Evolutionary conservation across 345 rosid species (phyloP).

Genomic region (Gossypium herbaceum): DNA sequence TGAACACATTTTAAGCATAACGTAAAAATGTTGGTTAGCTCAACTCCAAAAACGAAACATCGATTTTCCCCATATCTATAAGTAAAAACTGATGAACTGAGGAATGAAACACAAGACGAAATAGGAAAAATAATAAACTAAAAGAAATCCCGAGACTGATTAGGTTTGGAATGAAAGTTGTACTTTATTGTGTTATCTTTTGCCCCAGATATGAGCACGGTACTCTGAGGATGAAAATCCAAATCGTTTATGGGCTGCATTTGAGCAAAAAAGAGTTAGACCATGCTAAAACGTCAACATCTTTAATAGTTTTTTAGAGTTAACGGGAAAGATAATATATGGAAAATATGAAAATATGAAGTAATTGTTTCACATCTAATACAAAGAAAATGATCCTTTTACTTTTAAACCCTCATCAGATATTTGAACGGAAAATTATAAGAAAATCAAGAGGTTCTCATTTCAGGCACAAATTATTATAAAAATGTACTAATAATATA

Average conservation of each 20-base stretch:
- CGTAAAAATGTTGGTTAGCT: not conserved
- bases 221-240: constrained; percentile 80
- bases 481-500: not conserved
- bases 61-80: not conserved
- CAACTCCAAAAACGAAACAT: not conserved
- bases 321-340: not conserved
- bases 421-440: not conserved
- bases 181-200: constrained; percentile 84
- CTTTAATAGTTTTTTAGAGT: constrained; percentile 6
- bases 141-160: not conserved
- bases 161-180: constrained; percentile 15
- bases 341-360: not conserved
- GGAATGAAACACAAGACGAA: not conserved
- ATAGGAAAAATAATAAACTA: constrained; percentile 3
- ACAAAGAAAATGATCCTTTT: constrained; percentile 1
- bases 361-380: not conserved
- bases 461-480: not conserved
- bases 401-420: constrained; percentile 9
- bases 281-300: constrained; percentile 1
- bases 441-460: not conserved
- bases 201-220: constrained; percentile 67
- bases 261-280: constrained; percentile 20
- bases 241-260: constrained; percentile 76
- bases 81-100: not conserved
- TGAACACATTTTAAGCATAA: constrained; percentile 11